Percentiles rank a stretch among this genome's conserved stretches.
These are phyloP conservation scores for Aspergillus biplanus DNA, from an alignment of 495 filamentous ascomycete species.

Conservation along the genomic window DNA sequence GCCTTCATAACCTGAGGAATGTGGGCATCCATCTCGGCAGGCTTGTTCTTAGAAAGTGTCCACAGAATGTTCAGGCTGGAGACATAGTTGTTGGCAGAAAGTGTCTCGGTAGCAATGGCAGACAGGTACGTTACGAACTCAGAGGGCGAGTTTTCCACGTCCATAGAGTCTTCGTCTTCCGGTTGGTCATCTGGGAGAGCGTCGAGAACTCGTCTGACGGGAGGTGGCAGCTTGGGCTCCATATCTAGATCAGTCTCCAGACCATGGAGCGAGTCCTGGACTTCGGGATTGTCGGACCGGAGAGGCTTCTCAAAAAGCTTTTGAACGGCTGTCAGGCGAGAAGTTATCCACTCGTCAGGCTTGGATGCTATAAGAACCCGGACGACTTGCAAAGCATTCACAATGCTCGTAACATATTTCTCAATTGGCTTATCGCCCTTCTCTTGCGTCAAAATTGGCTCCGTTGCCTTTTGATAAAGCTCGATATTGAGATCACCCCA, in stretches of 20 bases:
- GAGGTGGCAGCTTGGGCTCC: slow-evolving; percentile 56
- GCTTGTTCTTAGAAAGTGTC: slow-evolving; percentile 82
- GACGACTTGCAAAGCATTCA: slow-evolving; percentile 91
- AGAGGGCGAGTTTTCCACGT: slow-evolving; percentile 70
- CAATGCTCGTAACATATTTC: slow-evolving; percentile 76
- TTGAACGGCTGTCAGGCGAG: slow-evolving; percentile 74
- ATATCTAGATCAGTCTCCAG: slow-evolving; percentile 68
- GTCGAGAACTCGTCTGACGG: slow-evolving; percentile 80
- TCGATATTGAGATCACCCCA: slow-evolving; percentile 95
- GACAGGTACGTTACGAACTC: slow-evolving; percentile 84
- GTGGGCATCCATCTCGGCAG: slow-evolving; percentile 85
- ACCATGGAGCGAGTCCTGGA: slow-evolving; percentile 87
- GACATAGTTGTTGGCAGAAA: slow-evolving; percentile 77
- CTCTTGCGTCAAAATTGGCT: slow-evolving; percentile 74
- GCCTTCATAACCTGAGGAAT: slow-evolving; percentile 90
- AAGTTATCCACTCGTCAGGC: slow-evolving; percentile 84
- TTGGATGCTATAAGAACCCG: slow-evolving; percentile 85
- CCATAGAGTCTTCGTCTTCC: slow-evolving; percentile 88
- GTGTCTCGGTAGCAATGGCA: slow-evolving; percentile 75
- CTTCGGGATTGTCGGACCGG: slow-evolving; percentile 81
- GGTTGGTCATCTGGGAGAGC: slow-evolving; percentile 86
- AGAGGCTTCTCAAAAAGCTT: slow-evolving; percentile 89
- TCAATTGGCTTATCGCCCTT: slow-evolving; percentile 66
- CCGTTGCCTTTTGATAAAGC: slow-evolving; percentile 85
- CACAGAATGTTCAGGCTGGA: slow-evolving; percentile 90